Base-by-base conservation (phyloP, 2,329 filamentous ascomycete species). In the Pseudocercospora musae region DNA sequence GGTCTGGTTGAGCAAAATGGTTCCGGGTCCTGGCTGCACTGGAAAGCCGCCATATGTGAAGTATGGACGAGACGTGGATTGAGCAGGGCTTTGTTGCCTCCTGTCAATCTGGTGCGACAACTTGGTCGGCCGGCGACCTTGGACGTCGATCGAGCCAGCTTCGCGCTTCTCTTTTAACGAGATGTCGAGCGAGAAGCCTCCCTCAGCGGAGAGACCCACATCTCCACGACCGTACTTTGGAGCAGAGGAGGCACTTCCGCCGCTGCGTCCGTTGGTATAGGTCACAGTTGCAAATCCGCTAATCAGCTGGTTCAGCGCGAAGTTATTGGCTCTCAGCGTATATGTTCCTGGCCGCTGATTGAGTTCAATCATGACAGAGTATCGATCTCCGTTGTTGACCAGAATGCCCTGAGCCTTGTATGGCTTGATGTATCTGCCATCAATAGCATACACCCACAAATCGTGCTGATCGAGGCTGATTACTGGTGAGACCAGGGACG, bases 321-420 rank as follows among this genome's bases (percentile, higher is more conserved):
- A 53, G 42, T 65, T 54, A 42, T 54, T 60, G 18, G 57, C 60
- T 15, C 63, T 54, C 49, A 63, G 46, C 3, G 60, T 65, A 29
- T 63, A 65, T 4, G 82, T 75, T 0, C 82, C 82, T 0, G 78
- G 67, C 0, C 67, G 69, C 46, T 79, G 77, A 46, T 80, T 73
- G 5, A 85, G 74, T 60, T 79, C 72, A 62, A 84, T 67, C 53
- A 85, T 69, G 1, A 85, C 75, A 0, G 83, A 84, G 68, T 81
- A 85, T 6, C 84, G 79, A 62, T 83, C 81, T 11, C 84, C 84
- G 62, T 84, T 85, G 64, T 75, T 75, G 3, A 86, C 66, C 0
- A 71, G 69, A 21, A 85, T 71, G 10, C 78, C 79, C 8, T 85
- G 76, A 0, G 82, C 81, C 5, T 76, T 76, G 56, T 81, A 76